Conservation (phyloP, 2,329 filamentous ascomycete genomes). For the Chaetomium olivaceum region DNA sequence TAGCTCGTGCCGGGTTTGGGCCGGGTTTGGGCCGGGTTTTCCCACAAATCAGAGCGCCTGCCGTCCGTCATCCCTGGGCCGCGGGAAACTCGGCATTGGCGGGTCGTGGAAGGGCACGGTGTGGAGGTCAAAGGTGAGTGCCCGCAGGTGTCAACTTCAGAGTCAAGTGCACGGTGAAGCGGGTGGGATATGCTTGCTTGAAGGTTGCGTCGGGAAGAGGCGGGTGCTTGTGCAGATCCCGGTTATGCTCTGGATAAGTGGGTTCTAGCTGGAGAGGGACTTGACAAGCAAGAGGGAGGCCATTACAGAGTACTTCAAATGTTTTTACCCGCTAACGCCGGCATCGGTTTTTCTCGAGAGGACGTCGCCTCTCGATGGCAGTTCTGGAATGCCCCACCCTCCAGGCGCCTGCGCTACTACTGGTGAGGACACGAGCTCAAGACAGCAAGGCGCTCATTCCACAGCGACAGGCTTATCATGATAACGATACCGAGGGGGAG, state of each 20-base stretch:
- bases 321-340: neutral
- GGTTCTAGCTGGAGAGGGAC: neutral
- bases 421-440: neutral
- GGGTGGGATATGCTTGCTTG: neutral
- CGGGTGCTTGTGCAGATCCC: neutral
- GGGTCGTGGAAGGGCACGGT: neutral
- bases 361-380: neutral
- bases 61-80: neutral
- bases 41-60: conserved; percentile 39
- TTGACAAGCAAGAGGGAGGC: neutral
- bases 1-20: conserved; percentile 33
- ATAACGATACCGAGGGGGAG: neutral
- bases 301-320: too few species aligned
- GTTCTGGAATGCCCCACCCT: neutral
- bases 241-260: neutral
- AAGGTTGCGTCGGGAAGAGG: neutral
- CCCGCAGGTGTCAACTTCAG: neutral
- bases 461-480: neutral
- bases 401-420: neutral
- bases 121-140: neutral
- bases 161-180: neutral
- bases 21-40: conserved; percentile 39
- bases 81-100: neutral
- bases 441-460: neutral
- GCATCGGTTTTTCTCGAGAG: neutral